These are phyloP conservation scores for Rosa rugosa DNA, from an alignment of 306 rosid species.

Conservation along the genomic window DNA sequence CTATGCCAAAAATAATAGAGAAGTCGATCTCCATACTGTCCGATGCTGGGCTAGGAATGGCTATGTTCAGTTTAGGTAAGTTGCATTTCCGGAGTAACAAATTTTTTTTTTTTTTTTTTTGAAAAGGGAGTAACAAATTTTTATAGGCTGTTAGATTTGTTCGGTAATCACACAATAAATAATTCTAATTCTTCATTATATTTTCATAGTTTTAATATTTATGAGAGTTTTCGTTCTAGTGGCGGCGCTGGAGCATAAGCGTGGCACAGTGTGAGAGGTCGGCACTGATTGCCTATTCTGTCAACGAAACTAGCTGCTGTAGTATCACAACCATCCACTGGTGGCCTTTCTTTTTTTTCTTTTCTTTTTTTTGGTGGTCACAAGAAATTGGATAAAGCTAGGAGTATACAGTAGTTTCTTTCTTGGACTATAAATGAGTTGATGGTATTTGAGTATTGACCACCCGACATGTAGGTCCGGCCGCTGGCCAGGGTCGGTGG, in stretches of 20 bases:
- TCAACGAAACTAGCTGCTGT: neutral
- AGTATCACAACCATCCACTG: constrained; percentile 29
- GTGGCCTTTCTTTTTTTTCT: neutral
- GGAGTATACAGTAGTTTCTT: constrained; percentile 9
- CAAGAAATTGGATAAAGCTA: neutral
- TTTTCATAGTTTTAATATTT: neutral
- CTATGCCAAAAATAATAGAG: constrained; percentile 76
- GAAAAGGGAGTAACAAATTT: no score
- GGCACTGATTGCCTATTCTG: constrained; percentile 11
- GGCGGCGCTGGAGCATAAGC: neutral
- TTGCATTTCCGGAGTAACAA: no score
- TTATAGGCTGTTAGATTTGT: neutral
- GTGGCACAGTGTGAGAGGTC: constrained; percentile 5
- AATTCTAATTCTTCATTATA: rapidly evolving
- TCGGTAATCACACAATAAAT: no score
- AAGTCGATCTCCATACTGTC: constrained; percentile 91
- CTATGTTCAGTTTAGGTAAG: constrained; percentile 99
- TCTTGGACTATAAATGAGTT: constrained; percentile 28
- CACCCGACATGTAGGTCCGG: constrained; percentile 79
- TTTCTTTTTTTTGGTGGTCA: constrained; percentile 6
- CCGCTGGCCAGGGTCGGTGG: constrained; percentile 50
- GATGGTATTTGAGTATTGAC: constrained; percentile 25
- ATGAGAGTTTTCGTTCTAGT: neutral
- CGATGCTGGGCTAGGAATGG: constrained; percentile 99
- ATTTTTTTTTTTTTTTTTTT: no score